Evolutionary conservation across 176 grass and related monocot genomes (phyloP).

Genomic region (Eragrostis nindensis): DNA sequence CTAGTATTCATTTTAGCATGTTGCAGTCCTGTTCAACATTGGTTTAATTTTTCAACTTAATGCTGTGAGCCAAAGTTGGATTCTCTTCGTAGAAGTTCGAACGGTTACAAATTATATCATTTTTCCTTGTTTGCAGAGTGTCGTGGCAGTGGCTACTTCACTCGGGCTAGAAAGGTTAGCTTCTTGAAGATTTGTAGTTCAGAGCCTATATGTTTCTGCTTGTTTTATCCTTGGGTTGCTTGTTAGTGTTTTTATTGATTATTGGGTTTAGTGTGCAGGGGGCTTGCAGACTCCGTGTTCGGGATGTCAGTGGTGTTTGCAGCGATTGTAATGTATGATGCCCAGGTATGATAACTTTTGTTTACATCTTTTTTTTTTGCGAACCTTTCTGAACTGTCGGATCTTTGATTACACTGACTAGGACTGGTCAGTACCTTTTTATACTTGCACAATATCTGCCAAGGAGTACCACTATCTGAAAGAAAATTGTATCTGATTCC

Average conservation of each 20-base stretch:
- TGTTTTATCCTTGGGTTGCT: neutral
- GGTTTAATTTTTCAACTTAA: neutral
- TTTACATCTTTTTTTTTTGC: neutral
- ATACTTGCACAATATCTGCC: no score
- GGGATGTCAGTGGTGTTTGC: slow-evolving; percentile 93
- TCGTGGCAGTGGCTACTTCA: slow-evolving; percentile 70
- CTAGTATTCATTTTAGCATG: neutral
- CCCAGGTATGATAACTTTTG: slow-evolving; percentile 62
- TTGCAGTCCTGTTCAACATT: neutral
- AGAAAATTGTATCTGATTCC: neutral
- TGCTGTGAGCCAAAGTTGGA: neutral
- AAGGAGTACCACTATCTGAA: neutral
- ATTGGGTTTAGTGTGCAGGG: slow-evolving; percentile 68
- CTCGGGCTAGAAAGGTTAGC: slow-evolving; percentile 89
- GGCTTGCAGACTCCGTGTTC: slow-evolving; percentile 85
- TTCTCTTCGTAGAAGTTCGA: neutral
- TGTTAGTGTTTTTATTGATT: slow-evolving; percentile 39
- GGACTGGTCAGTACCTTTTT: neutral
- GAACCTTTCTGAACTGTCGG: neutral
- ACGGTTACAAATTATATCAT: slow-evolving; percentile 3
- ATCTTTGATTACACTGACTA: neutral
- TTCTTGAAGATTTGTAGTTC: slow-evolving; percentile 10
- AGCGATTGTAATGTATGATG: slow-evolving; percentile 89
- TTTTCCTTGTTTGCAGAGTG: slow-evolving; percentile 44
- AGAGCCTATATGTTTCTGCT: neutral